Evolutionary conservation across 169 alveolate genomes (phyloP).

Genomic region (Babesia bigemina): DNA sequence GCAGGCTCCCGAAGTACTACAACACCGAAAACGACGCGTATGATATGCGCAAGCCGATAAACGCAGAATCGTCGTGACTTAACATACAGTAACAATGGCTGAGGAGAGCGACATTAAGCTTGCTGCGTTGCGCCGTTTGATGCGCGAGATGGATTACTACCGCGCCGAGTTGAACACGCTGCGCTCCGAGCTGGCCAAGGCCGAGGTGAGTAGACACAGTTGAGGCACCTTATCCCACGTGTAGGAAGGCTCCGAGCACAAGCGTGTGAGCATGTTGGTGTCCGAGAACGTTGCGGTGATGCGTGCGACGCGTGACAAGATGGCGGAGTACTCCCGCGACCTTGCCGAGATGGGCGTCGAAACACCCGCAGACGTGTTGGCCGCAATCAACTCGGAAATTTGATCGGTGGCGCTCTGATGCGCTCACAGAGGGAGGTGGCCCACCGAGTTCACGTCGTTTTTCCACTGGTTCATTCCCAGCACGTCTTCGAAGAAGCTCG

Average conservation of each 20-base stretch:
- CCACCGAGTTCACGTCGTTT: constrained; percentile 59
- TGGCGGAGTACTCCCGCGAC: constrained; percentile 14
- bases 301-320: constrained; percentile 33
- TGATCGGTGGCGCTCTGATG: not conserved
- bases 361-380: constrained; percentile 4
- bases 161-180: constrained; percentile 14
- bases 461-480: constrained; percentile 69
- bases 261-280: constrained; percentile 3
- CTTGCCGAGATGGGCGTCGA: constrained; percentile 23
- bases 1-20: constrained; percentile 68
- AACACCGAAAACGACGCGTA: constrained; percentile 71
- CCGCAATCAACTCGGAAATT: not conserved
- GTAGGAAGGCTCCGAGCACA: constrained; percentile 17
- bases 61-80: not conserved
- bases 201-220: not conserved
- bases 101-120: not conserved
- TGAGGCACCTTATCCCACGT: not conserved
- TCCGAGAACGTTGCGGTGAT: constrained; percentile 9
- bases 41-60: constrained; percentile 72
- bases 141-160: constrained; percentile 23
- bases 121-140: constrained; percentile 10
- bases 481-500: constrained; percentile 67
- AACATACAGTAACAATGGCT: not conserved
- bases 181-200: not conserved
- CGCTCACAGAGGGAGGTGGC: constrained; percentile 30